Evolutionary conservation across 2,329 filamentous ascomycete species (phyloP), one percentile per base, ranked within the genome.

Genomic region (Colletotrichum eremochloae): DNA sequence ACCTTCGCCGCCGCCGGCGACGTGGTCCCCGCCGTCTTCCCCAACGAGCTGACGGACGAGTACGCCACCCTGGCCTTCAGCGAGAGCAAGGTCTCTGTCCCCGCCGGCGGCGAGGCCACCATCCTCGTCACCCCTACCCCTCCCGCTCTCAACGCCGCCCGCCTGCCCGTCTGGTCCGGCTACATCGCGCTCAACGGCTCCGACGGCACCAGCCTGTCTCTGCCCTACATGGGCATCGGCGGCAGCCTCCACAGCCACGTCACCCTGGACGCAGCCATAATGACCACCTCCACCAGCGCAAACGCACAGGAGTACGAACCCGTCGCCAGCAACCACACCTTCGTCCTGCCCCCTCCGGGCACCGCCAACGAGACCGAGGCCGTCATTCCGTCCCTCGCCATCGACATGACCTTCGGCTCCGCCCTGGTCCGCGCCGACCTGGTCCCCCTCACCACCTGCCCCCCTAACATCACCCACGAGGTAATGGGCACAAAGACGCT

Each of bases 71-170:
- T 89, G 40, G 76, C 77, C 53, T 83, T 89, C 64, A 83, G 79
- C 75, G 76, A 81, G 63, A 78, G 81, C 74, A 80, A 82, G 31
- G 79, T 90, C 62, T 86, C 83, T 0, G 76, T 89, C 14, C 76
- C 77, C 1, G 80, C 82, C 3, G 82, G 82, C 9, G 76, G 85
- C 69, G 82, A 82, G n/a, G 82, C 84, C 71, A 82, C 82, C 0
- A 78, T 89, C 65, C 79, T 82, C n/a, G 85, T 89, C 15, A 80
- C 80, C 0, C 82, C 84, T 3, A 83, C 81, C 1, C 81, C 84
- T 0, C 86, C 86, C 0, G 71, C 76, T 2, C 75, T 84, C 1
- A 77, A 83, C 48, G 74, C 78, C 14, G 77, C 76, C 1, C 81
- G 81, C 33, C 76, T 86, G 1, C 82, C 83, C 4, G 77, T 85